These are phyloP conservation scores for Luffa aegyptiaca DNA, from an alignment of 306 rosid species.

Conservation along the genomic window DNA sequence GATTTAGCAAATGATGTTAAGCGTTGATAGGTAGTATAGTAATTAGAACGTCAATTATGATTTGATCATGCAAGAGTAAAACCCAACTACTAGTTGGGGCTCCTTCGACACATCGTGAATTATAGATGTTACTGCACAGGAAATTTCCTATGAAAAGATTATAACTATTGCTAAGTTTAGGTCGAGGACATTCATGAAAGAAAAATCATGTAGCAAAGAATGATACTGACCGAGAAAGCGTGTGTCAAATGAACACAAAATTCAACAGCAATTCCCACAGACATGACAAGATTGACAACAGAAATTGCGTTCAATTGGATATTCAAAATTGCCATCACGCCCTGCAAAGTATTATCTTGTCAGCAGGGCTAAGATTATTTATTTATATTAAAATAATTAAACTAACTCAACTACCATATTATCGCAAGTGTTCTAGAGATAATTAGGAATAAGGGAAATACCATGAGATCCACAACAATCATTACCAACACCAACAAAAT, in stretches of 20 bases:
- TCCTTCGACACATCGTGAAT: neutral
- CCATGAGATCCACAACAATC: constrained; percentile 94
- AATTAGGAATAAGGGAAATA: constrained; percentile 19
- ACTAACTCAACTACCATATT: neutral
- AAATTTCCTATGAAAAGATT: neutral
- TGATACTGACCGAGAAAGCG: constrained; percentile 73
- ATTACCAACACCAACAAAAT: constrained; percentile 81
- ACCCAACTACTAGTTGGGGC: neutral
- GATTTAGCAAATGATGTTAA: neutral
- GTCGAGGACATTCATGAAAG: neutral
- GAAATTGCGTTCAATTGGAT: constrained; percentile 97
- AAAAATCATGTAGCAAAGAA: constrained; percentile 10
- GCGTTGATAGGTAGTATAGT: neutral
- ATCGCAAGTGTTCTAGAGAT: neutral
- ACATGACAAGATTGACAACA: constrained; percentile 90
- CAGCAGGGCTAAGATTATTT: neutral
- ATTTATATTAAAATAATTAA: neutral
- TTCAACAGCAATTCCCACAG: constrained; percentile 97
- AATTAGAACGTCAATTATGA: neutral
- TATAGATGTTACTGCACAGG: neutral
- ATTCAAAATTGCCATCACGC: constrained; percentile 88
- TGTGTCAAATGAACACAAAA: constrained; percentile 93
- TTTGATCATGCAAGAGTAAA: neutral
- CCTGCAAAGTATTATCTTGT: constrained; percentile 41
- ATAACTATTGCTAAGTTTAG: neutral